Base-by-base conservation (phyloP, 78 protist genomes). In the Cyanophora paradoxa region DNA sequence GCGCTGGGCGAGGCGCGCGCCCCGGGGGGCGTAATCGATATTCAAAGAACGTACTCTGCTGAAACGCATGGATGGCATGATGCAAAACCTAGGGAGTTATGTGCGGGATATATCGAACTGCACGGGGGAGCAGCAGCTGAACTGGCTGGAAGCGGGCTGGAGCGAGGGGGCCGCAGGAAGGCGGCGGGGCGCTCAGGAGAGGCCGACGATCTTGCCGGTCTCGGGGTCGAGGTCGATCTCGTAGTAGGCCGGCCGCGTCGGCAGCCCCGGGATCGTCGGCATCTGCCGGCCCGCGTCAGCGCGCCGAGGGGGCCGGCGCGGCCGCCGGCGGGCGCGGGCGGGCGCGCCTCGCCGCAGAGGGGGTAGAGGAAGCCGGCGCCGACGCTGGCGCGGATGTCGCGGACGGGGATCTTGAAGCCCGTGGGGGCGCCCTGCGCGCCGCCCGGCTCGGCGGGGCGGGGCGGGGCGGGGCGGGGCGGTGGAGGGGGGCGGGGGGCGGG, bases 321-420 rank as follows among this genome's bases (percentile, higher is more conserved):
- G 36, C 63, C 82, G 17, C 7, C 50, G 7, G 50, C 7, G 24
- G 50, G 24, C 24, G 13, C 7, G 24, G 13, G 50, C 28, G 54
- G 13, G 54, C 54, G 13, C 54, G 44, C 44, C 1, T 37, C 40
- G 73, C 95, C 96, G 16, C 83, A 56, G 5, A 89, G 83, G 14
- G 92, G 92, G 44, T 79, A 80, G 26, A 92, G 73, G 74, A 94
- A 94, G 31, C 96, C 97, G 22, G 97, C 95, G 36, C 97, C 97
- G 37, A 74, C 84, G 19, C 84, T 89, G n/a, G n/a, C n/a, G 24
- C 88, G 59, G 2, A 94, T 70, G 34, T 94, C 97, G 19, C 92
- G 72, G 70, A 94, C 82, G 48, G 98, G 91, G 8, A 94, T n/a
- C n/a, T 11, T 34, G 68, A 94, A 94, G 69, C 92, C 97, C 13